These are phyloP conservation scores for Vanrija humicola DNA, from an alignment of 1,284 basidiomycete genomes.

Conservation along the genomic window DNA sequence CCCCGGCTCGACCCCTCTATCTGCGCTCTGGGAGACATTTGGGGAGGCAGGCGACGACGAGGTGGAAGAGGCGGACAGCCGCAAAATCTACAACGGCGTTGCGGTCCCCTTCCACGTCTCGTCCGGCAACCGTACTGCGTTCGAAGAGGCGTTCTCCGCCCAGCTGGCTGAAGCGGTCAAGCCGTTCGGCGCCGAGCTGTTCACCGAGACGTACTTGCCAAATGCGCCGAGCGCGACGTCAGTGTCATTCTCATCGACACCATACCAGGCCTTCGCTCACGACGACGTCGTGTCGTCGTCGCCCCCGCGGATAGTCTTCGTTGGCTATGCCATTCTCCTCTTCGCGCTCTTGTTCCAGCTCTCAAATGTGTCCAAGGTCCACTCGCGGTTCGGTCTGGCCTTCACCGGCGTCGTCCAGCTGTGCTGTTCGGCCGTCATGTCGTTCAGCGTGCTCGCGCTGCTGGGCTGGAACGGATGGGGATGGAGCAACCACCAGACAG, in stretches of 20 bases:
- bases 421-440: conserved; percentile 84
- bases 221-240: conserved; percentile 1
- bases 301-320: conserved; percentile 67
- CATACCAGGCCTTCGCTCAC: background rate
- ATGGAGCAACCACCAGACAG: conserved; percentile 30
- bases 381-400: conserved; percentile 85
- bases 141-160: conserved; percentile 24
- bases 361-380: conserved; percentile 74
- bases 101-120: conserved; percentile 28
- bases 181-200: conserved; percentile 33
- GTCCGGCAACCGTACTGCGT: conserved; percentile 10
- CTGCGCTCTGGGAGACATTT: background rate
- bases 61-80: background rate
- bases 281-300: conserved; percentile 53
- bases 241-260: background rate
- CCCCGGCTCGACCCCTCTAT: conserved; percentile 6
- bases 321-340: conserved; percentile 75
- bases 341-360: conserved; percentile 74
- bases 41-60: background rate
- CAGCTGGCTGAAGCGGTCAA: conserved; percentile 13
- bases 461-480: conserved; percentile 46
- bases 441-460: conserved; percentile 65
- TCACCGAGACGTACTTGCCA: conserved; percentile 28
- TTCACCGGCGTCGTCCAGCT: conserved; percentile 92
- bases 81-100: conserved; percentile 29